Evolutionary conservation across 371 early-diverging fungal genomes (phyloP).

Genomic region (Actinomucor elegans): DNA sequence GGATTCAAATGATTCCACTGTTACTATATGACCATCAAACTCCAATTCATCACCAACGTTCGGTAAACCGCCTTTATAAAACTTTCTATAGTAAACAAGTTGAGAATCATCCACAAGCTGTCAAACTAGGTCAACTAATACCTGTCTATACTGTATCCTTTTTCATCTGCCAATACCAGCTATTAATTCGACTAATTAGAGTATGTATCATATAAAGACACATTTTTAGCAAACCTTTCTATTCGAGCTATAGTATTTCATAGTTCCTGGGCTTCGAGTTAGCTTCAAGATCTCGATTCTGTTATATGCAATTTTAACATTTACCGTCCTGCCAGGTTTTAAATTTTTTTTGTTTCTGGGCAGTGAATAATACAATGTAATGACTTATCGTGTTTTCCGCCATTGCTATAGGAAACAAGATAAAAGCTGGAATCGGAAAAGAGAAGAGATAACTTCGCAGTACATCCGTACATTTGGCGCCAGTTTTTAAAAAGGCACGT

Average conservation of each 20-base stretch:
- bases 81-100: constrained; percentile 32
- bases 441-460: constrained; percentile 1
- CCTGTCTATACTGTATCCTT: constrained; percentile 50
- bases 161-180: constrained; percentile 48
- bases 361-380: constrained; percentile 50
- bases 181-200: constrained; percentile 4
- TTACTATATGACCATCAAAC: constrained; percentile 60
- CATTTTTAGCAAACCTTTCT: constrained; percentile 31
- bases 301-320: too few species aligned
- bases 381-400: constrained; percentile 31
- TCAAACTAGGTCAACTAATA: constrained; percentile 9
- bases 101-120: too few species aligned
- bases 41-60: constrained; percentile 59
- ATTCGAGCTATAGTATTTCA: constrained; percentile 45
- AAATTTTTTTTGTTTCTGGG: constrained; percentile 59
- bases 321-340: constrained; percentile 71
- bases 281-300: too few species aligned
- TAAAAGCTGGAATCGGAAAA: not conserved
- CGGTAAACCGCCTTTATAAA: constrained; percentile 41
- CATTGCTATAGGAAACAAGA: too few species aligned
- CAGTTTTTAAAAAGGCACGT: too few species aligned
- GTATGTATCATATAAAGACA: not conserved
- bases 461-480: too few species aligned
- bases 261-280: too few species aligned
- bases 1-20: constrained; percentile 39